Conservation (phyloP, 1,139 yeast genomes). For the Sugiyamaella pinicola region DNA sequence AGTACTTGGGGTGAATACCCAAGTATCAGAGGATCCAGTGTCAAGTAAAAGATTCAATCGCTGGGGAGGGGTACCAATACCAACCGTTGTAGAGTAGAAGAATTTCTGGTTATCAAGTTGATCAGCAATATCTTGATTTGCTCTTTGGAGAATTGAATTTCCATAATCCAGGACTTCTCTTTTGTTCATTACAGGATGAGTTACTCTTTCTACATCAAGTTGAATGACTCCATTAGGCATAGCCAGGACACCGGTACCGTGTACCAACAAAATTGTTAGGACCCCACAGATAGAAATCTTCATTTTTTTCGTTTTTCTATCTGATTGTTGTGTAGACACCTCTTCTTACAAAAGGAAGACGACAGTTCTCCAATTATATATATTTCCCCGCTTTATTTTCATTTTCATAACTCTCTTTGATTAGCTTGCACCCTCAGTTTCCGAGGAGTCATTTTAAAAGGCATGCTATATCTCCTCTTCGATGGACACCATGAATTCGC, state of each 20-base stretch:
- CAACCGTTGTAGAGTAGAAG: conserved; percentile 40
- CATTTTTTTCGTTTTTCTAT: conserved; percentile 6
- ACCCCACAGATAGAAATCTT: not conserved
- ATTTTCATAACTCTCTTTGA: not conserved
- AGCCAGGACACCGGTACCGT: conserved; percentile 1
- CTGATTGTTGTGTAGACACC: not conserved
- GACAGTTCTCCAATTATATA: not conserved
- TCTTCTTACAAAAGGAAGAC: not conserved
- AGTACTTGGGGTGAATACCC: conserved; percentile 51
- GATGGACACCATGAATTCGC: too few relatives aligned
- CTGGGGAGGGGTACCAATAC: conserved; percentile 39
- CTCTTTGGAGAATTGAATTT: conserved; percentile 25
- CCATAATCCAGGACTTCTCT: conserved; percentile 26
- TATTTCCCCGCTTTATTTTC: not conserved
- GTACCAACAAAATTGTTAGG: conserved; percentile 1
- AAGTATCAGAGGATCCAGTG: conserved; percentile 72
- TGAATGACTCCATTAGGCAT: conserved; percentile 35
- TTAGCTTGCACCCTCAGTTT: not conserved
- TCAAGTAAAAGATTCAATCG: conserved; percentile 47
- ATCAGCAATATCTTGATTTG: conserved; percentile 35
- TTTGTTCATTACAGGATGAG: conserved; percentile 28
- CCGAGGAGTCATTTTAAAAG: not conserved
- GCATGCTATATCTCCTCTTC: not conserved
- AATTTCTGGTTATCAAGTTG: conserved; percentile 41
- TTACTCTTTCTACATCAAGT: conserved; percentile 31